Conservation (phyloP, 306 rosid species). For the Notholithocarpus densiflorus region DNA sequence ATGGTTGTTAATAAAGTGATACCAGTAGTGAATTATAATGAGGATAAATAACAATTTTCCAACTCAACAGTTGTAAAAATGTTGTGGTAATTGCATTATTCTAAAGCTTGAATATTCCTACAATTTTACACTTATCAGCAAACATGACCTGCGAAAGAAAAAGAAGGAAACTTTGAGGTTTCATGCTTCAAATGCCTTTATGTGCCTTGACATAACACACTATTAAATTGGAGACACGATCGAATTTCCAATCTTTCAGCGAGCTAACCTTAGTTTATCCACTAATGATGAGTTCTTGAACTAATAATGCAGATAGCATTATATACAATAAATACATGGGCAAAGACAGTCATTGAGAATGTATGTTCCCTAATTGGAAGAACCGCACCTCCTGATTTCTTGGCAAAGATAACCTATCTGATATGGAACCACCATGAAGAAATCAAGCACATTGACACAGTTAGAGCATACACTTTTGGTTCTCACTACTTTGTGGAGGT, state of each 20-base stretch:
- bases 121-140: too few relatives aligned
- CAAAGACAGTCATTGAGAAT: conserved; percentile 72
- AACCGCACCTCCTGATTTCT: conserved; percentile 75
- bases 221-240: background rate
- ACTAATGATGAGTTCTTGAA: background rate
- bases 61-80: too few relatives aligned
- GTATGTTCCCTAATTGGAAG: conserved; percentile 67
- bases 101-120: too few relatives aligned
- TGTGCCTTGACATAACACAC: background rate
- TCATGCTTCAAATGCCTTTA: background rate
- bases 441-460: conserved; percentile 76
- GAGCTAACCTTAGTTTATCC: background rate
- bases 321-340: conserved; percentile 74
- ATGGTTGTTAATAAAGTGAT: too few relatives aligned
- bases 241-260: too few relatives aligned
- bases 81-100: too few relatives aligned
- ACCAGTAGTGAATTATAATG: too few relatives aligned
- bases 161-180: too few relatives aligned
- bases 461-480: conserved; percentile 82
- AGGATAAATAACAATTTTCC: too few relatives aligned
- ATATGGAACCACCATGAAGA: conserved; percentile 82
- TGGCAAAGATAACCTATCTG: conserved; percentile 64
- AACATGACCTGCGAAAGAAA: too few relatives aligned
- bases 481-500: conserved; percentile 77
- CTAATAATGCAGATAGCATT: conserved; percentile 62